Evolutionary conservation across 2,329 filamentous ascomycete genomes (phyloP).

Genomic region (Apiospora sp.): DNA sequence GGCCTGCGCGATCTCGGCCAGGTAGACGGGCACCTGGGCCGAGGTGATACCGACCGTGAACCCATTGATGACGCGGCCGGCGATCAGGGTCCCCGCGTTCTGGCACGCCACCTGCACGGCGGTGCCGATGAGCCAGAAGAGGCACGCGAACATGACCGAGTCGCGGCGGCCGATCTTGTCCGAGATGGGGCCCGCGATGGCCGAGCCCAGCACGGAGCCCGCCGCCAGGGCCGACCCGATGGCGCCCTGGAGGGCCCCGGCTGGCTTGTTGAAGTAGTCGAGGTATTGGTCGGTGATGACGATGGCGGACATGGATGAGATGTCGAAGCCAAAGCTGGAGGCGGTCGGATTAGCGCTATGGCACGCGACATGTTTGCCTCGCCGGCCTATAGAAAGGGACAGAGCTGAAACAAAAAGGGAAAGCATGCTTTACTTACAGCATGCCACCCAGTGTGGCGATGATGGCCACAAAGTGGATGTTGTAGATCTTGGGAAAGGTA

Average conservation of each 20-base stretch:
- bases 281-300: slow-evolving; percentile 60
- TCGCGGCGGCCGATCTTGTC: slow-evolving; percentile 57
- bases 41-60: slow-evolving; percentile 72
- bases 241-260: slow-evolving; percentile 56
- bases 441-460: slow-evolving; percentile 61
- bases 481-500: slow-evolving; percentile 56
- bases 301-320: slow-evolving; percentile 65
- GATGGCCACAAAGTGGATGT: slow-evolving; percentile 60
- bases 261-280: slow-evolving; percentile 58
- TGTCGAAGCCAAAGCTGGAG: slow-evolving; percentile 60
- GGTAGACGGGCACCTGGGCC: slow-evolving; percentile 73
- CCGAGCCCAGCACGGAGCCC: slow-evolving; percentile 58
- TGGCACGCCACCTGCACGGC: slow-evolving; percentile 66
- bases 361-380: not conserved
- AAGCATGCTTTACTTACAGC: slow-evolving; percentile 51
- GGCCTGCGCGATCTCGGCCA: slow-evolving; percentile 70
- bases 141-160: slow-evolving; percentile 53
- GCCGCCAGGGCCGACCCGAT: slow-evolving; percentile 61
- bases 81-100: slow-evolving; percentile 62
- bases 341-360: not conserved
- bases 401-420: no score
- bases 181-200: slow-evolving; percentile 57
- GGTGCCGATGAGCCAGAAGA: slow-evolving; percentile 65
- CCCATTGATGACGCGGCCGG: slow-evolving; percentile 68
- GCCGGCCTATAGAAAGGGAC: no score